phyloP scores from a whole-genome alignment of 176 grass and related monocot genomes.

The Otatea glauca region DNA sequence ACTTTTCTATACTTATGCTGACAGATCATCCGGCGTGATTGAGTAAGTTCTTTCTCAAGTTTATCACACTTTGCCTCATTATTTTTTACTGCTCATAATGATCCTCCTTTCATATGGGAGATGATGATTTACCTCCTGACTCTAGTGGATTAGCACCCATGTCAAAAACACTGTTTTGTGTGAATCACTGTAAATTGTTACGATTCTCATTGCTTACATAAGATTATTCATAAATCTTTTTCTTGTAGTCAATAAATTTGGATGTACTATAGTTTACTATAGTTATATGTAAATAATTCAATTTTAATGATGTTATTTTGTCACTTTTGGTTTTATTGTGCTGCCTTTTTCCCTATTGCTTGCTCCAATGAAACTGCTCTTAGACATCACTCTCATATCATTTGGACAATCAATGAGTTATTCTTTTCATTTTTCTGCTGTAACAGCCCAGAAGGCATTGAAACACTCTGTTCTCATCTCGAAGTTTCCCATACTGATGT shows the following conservation, averaged over 20 bases:
- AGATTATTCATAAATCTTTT: neutral
- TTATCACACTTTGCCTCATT: slow-evolving; percentile 20
- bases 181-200: slow-evolving; percentile 16
- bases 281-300: neutral
- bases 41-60: slow-evolving; percentile 66
- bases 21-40: slow-evolving; percentile 70
- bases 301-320: neutral
- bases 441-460: slow-evolving; percentile 94
- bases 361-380: neutral
- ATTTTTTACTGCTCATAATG: slow-evolving; percentile 25
- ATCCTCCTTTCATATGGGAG: slow-evolving; percentile 6
- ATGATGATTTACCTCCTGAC: neutral
- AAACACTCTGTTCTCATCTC: slow-evolving; percentile 81
- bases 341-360: neutral
- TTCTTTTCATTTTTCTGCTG: neutral
- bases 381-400: neutral
- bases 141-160: slow-evolving; percentile 10
- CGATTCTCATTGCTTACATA: slow-evolving; percentile 17
- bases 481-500: slow-evolving; percentile 96
- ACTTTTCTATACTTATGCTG: slow-evolving; percentile 85
- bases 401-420: neutral
- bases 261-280: neutral
- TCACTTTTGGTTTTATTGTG: neutral
- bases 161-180: neutral
- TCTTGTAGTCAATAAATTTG: slow-evolving; percentile 28